phyloP scores from a whole-genome alignment of 1,284 basidiomycete genomes.

The Trametes versicolor region DNA sequence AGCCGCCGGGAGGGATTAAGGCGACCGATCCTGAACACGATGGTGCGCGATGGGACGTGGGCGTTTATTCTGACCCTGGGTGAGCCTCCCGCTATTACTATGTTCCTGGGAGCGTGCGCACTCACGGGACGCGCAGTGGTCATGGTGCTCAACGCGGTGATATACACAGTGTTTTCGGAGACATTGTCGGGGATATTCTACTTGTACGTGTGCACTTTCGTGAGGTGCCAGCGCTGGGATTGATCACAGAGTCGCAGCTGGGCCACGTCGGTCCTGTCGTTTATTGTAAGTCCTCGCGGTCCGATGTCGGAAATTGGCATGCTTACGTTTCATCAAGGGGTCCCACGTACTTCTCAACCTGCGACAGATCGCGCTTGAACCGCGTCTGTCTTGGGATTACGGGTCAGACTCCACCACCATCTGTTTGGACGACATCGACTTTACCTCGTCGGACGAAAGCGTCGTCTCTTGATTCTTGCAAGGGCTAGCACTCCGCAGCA shows the following conservation, averaged over 20 bases:
- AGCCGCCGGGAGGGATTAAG: conserved; percentile 41
- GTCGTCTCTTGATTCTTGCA: neutral
- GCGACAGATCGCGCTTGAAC: conserved; percentile 6
- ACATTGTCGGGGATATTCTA: conserved; percentile 25
- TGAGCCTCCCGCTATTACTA: neutral
- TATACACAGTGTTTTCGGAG: conserved; percentile 25
- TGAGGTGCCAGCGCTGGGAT: neutral
- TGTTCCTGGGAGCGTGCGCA: neutral
- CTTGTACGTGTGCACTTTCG: conserved; percentile 13
- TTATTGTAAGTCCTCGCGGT: conserved; percentile 23
- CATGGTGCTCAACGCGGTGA: conserved; percentile 27
- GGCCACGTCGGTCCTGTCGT: conserved; percentile 28
- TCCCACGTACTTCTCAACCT: conserved; percentile 36
- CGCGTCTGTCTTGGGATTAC: neutral
- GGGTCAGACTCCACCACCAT: neutral
- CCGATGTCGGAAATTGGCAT: neutral
- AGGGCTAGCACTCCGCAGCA: neutral
- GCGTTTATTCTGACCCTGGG: conserved; percentile 47
- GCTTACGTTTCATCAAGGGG: conserved; percentile 21
- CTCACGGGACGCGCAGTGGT: conserved; percentile 16
- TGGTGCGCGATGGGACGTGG: conserved; percentile 52
- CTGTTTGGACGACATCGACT: neutral
- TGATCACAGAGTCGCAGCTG: conserved; percentile 21
- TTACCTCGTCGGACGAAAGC: neutral
- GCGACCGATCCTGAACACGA: conserved; percentile 44